These are phyloP conservation scores for Linnemannia schmuckeri DNA, from an alignment of 192 early-diverging fungal genomes.

Conservation along the genomic window DNA sequence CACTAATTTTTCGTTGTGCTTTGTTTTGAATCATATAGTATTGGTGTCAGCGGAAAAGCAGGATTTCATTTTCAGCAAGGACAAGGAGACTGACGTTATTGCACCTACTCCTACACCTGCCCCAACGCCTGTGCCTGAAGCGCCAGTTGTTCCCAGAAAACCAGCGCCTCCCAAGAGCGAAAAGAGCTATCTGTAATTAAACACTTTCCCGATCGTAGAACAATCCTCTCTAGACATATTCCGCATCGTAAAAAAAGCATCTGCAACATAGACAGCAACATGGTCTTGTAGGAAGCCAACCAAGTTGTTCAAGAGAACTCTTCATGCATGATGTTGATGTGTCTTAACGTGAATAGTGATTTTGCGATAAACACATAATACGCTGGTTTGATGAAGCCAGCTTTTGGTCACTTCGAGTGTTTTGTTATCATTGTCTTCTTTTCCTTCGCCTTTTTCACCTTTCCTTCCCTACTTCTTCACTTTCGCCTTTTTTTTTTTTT, in stretches of 20 bases:
- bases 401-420: no score
- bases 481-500: not conserved
- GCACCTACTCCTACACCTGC: not conserved
- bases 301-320: not conserved
- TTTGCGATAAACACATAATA: no score
- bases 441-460: not conserved
- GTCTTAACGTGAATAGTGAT: no score
- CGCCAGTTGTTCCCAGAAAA: conserved; percentile 38
- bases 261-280: not conserved
- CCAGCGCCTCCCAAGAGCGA: conserved; percentile 49
- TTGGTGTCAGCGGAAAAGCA: conserved; percentile 38
- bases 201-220: not conserved
- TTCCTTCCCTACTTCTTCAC: not conserved
- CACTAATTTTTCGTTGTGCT: not conserved
- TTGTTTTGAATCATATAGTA: conserved; percentile 11
- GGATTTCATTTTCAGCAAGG: conserved; percentile 45
- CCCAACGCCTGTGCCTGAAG: conserved; percentile 8
- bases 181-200: conserved; percentile 47
- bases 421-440: not conserved
- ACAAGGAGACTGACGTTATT: conserved; percentile 8
- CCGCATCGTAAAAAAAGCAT: not conserved
- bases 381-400: no score
- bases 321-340: not conserved
- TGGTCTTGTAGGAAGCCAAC: no score
- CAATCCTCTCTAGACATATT: not conserved